Base-by-base conservation (phyloP, 805 yeast genomes). In the Suhomyces vadensis region DNA sequence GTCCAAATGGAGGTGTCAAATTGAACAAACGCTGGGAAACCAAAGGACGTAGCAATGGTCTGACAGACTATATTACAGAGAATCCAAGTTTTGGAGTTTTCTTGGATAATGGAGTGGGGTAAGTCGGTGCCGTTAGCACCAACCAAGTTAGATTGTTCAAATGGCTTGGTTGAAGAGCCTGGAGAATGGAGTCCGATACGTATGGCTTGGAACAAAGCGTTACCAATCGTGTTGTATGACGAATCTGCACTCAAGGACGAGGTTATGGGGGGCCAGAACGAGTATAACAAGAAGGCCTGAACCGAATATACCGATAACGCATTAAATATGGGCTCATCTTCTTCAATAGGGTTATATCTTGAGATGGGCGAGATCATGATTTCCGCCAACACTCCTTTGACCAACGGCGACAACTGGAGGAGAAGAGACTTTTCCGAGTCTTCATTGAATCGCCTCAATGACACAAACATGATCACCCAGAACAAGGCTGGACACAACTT, bases 261-360 rank as follows among this genome's bases (percentile, higher is more conserved):
- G 0, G 97, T 88, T 29, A 91, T 75, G 3, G 97, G 97, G 0
- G 98, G 98, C 99, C 98, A 92, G 61, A 85, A 81, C 0, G 97
- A 85, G 64, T 87, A 89, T 1, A 92, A 69, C 21, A 92, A 66
- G 50, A 92, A 85, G 0, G 97, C 97, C 62, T 92, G 99, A 0
- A 92, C 97, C 0, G 96, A 86, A 59, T 85, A 92, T 0, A 92
- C 97, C 17, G 95, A 85, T 4, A 96, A 87, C 2, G 90, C 92
- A 55, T 91, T 91, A 57, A 88, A 71, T 9, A 87, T 78, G 1
- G 96, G 95, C 53, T 85, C 91, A 52, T 85, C 91, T 40, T 77
- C 79, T 52, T 83, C 94, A 2, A 83, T 75, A 2, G 95, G 94
- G 19, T 83, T 79, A 57, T 85, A 87, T 50, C 96, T 71, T 4